Conservation (phyloP, 352 stramenopile genomes). For the Blastocystis sp. region DNA sequence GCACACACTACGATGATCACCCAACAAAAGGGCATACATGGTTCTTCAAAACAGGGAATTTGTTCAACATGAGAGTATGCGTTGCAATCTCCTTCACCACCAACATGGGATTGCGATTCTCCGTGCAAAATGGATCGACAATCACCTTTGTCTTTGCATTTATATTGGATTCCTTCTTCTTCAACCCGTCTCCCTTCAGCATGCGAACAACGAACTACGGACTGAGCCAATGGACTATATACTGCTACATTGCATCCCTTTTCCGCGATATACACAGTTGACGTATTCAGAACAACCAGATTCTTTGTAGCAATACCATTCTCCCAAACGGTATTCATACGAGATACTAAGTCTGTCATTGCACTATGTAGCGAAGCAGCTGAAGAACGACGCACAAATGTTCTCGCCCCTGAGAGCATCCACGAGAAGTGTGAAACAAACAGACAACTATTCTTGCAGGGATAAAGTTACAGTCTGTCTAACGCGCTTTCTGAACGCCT, state of each 20-base stretch:
- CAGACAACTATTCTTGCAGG: background rate
- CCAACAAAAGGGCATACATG: background rate
- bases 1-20: conserved; percentile 22
- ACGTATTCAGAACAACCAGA: conserved; percentile 52
- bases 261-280: conserved; percentile 7
- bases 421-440: conserved; percentile 47
- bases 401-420: background rate
- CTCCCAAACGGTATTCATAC: conserved; percentile 26
- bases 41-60: conserved; percentile 66
- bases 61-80: conserved; percentile 56
- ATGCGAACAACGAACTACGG: conserved; percentile 58
- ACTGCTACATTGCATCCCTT: conserved; percentile 29
- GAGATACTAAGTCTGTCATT: background rate
- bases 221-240: background rate
- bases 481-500: conserved; percentile 42
- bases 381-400: background rate
- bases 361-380: background rate
- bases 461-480: conserved; percentile 56
- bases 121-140: conserved; percentile 47
- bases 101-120: conserved; percentile 14
- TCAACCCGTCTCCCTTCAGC: conserved; percentile 37
- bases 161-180: conserved; percentile 65
- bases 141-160: conserved; percentile 12
- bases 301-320: conserved; percentile 29
- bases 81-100: conserved; percentile 33